A percentile compares a stretch with the other conserved stretches of the same genome.
phyloP scores from a whole-genome alignment of 148 eudicot genomes.

The Limonium bicolor region DNA sequence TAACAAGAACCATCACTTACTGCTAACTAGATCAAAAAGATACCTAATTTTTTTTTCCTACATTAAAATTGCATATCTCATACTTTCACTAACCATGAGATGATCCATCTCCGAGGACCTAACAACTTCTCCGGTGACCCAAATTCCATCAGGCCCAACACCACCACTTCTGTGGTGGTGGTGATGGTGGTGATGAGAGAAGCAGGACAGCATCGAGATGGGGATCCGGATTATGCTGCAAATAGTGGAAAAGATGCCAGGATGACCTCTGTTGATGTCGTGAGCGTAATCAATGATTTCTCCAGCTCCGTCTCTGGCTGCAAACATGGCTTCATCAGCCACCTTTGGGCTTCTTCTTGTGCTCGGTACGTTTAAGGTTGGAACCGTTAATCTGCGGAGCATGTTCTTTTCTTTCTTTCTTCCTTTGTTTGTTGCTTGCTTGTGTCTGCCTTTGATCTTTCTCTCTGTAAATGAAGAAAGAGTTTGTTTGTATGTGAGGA shows the following conservation, averaged over 20 bases:
- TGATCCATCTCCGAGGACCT: constrained; percentile 52
- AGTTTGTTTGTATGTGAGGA: no score
- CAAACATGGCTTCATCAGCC: constrained; percentile 51
- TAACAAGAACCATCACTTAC: no score
- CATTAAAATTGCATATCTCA: constrained; percentile 76
- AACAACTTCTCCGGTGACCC: constrained; percentile 39
- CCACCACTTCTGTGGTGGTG: constrained; percentile 16
- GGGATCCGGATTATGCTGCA: constrained; percentile 29
- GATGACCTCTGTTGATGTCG: constrained; percentile 9
- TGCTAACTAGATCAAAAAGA: no score
- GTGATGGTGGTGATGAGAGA: constrained; percentile 26
- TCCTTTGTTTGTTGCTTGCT: no score
- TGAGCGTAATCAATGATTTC: constrained; percentile 8
- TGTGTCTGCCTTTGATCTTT: no score
- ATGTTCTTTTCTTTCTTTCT: constrained; percentile 11
- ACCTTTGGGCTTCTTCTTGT: constrained; percentile 44
- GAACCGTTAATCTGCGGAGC: constrained; percentile 13
- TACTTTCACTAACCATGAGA: constrained; percentile 69
- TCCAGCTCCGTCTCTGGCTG: constrained; percentile 8
- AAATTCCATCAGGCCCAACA: constrained; percentile 34
- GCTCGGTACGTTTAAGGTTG: constrained; percentile 20
- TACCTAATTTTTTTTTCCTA: no score
- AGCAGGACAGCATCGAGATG: constrained; percentile 40
- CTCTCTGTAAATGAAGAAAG: no score
- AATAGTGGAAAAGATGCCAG: constrained; percentile 23